Evolutionary conservation across 2,329 filamentous ascomycete species (phyloP), one percentile per base, ranked within the genome.

Genomic region (Blastomyces parvus): DNA sequence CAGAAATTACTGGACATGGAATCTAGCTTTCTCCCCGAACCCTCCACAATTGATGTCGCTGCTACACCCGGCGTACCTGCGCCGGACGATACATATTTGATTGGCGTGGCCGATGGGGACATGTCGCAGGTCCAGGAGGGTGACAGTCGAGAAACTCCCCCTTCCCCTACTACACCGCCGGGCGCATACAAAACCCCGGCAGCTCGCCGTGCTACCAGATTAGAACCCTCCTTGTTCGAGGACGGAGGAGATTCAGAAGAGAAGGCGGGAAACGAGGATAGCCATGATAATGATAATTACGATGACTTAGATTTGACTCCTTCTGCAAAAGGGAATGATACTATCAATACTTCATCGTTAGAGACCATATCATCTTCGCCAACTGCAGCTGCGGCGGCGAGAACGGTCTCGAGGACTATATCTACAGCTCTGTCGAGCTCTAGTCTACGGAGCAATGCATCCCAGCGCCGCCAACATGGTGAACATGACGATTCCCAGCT

Each of bases 21-120:
- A 70, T 86, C 84, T 3, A 86, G 84, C 69, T 86, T 87, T 67
- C 65, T 86, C 55, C 84, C 84, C 0, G 83, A 86, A 56, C 76
- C 78, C 1, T 81, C 81, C 2, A 74, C 76, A 1, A 72, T 80
- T 27, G 74, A 75, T 22, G 69, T 77, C 69, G 62, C 64, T 64
- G 44, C 68, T 36, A 65, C 25, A 62, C 67, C 19, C 4, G 63
- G 62, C 4, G 27, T 19, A 19, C 50, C 57, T 17, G 75, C 76
- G 52, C 71, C 69, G 13, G 78, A 79, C 64, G 78, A 81, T 70
- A 80, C 78, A 5, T 78, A 76, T 63, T 64, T 78, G 59, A 75
- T 79, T 62, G 77, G 77, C 8, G 69, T 77, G 22, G 62, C 72
- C 9, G 40, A 13, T 30, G 70, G 70, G 44, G 64, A 70, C 9